phyloP scores from a whole-genome alignment of 768 basidiomycete species.

The Boletus barrowsii region DNA sequence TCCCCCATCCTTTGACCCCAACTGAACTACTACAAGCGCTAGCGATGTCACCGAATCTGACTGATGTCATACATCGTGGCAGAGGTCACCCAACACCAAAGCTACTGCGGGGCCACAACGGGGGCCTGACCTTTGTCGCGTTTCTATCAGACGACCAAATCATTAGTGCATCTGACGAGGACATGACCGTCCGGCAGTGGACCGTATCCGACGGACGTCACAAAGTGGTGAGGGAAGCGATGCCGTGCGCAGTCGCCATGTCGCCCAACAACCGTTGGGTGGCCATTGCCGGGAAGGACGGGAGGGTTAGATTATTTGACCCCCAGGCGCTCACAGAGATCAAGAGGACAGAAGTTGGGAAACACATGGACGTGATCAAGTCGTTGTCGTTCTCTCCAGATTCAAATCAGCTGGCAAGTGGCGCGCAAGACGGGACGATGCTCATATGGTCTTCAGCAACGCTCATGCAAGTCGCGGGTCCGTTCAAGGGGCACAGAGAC shows the following conservation, averaged over 20 bases:
- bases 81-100: neutral
- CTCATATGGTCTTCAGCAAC: slow-evolving; percentile 13
- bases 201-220: neutral
- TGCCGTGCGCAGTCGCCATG: neutral
- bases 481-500: slow-evolving; percentile 8
- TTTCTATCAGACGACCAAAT: slow-evolving; percentile 14
- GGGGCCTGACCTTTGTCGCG: slow-evolving; percentile 13
- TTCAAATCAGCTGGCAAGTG: slow-evolving; percentile 14
- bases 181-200: slow-evolving; percentile 19
- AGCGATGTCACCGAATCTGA: slow-evolving; percentile 4
- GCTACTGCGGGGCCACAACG: slow-evolving; percentile 12
- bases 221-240: slow-evolving; percentile 4
- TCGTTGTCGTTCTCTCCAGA: slow-evolving; percentile 21
- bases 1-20: neutral
- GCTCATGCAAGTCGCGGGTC: slow-evolving; percentile 7
- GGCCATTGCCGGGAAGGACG: slow-evolving; percentile 17
- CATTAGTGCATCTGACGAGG: slow-evolving; percentile 19
- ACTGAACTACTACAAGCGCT: neutral
- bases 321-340: neutral
- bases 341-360: neutral
- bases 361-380: slow-evolving; percentile 5
- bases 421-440: slow-evolving; percentile 16
- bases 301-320: slow-evolving; percentile 10
- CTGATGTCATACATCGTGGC: neutral
- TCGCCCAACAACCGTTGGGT: slow-evolving; percentile 14